A percentile compares a stretch with the other conserved stretches of the same genome.
Conservation (phyloP, 2,329 filamentous ascomycete species). For the Chalara sp. region DNA sequence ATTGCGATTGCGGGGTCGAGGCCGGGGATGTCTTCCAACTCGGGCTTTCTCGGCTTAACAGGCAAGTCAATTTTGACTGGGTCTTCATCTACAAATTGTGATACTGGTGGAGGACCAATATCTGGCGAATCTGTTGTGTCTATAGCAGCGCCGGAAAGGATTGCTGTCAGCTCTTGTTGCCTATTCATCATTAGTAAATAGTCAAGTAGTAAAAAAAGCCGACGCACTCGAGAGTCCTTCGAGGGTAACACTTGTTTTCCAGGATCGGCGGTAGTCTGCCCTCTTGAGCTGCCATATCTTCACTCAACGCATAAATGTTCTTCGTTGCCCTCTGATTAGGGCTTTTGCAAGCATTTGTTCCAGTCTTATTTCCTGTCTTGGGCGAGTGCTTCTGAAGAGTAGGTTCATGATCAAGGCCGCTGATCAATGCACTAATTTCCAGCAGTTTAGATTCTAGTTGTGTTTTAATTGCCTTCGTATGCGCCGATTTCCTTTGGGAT, state of each 20-base stretch:
- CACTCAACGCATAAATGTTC: constrained; percentile 30
- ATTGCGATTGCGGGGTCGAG: constrained; percentile 21
- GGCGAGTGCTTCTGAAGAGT: constrained; percentile 42
- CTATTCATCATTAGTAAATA: constrained; percentile 16
- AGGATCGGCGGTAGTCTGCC: constrained; percentile 56
- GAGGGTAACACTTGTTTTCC: constrained; percentile 62
- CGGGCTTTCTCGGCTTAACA: constrained; percentile 10
- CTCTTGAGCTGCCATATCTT: constrained; percentile 27
- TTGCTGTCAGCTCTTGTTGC: constrained; percentile 21
- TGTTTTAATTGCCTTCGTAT: constrained; percentile 62
- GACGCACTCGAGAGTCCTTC: constrained; percentile 61
- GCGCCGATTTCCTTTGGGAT: constrained; percentile 53
- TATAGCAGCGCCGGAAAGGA: constrained; percentile 15
- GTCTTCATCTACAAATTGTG: constrained; percentile 51
- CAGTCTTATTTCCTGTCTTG: constrained; percentile 27
- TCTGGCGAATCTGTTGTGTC: constrained; percentile 57
- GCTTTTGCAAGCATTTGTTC: constrained; percentile 33
- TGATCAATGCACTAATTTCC: constrained; percentile 63
- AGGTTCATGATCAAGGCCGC: constrained; percentile 55
- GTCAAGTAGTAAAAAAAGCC: not conserved
- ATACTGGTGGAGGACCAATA: constrained; percentile 56
- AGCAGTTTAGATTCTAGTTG: constrained; percentile 66
- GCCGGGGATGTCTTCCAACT: constrained; percentile 12
- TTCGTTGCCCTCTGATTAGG: constrained; percentile 49
- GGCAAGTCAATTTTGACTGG: constrained; percentile 47